These are phyloP conservation scores for Huiozyma naganishii DNA, from an alignment of 805 yeast species.

Conservation along the genomic window DNA sequence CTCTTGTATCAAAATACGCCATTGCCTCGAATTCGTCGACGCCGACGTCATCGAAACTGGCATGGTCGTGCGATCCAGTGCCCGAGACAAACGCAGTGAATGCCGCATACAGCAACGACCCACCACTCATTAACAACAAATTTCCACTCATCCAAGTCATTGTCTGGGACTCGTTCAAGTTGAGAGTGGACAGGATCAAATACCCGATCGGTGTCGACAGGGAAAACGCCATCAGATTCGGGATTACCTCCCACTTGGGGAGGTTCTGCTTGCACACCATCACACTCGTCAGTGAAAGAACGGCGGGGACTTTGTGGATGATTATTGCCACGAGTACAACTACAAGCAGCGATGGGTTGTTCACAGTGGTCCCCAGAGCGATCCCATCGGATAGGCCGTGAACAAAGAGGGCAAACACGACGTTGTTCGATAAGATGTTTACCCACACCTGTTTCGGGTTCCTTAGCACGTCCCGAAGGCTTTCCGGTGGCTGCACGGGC, in stretches of 20 bases:
- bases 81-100: conserved; percentile 24
- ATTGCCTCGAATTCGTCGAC: background rate
- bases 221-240: conserved; percentile 36
- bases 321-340: conserved; percentile 46
- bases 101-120: conserved; percentile 27
- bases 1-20: background rate
- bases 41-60: background rate
- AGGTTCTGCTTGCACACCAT: conserved; percentile 34
- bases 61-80: conserved; percentile 5
- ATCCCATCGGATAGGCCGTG: conserved; percentile 58
- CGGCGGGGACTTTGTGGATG: conserved; percentile 56
- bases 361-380: conserved; percentile 45
- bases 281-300: conserved; percentile 46
- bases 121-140: conserved; percentile 26
- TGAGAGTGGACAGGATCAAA: conserved; percentile 17
- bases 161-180: conserved; percentile 17
- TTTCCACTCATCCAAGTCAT: conserved; percentile 26
- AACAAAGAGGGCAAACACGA: conserved; percentile 46
- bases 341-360: conserved; percentile 29
- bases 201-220: conserved; percentile 27
- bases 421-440: conserved; percentile 33
- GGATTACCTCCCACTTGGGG: conserved; percentile 28
- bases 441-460: conserved; percentile 18
- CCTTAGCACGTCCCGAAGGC: conserved; percentile 14
- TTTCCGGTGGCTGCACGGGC: conserved; percentile 2